A percentile compares a stretch with the other conserved stretches of the same genome.
Evolutionary conservation across 2,329 filamentous ascomycete genomes (phyloP).

Genomic region (Scleromitrula shiraiana): DNA sequence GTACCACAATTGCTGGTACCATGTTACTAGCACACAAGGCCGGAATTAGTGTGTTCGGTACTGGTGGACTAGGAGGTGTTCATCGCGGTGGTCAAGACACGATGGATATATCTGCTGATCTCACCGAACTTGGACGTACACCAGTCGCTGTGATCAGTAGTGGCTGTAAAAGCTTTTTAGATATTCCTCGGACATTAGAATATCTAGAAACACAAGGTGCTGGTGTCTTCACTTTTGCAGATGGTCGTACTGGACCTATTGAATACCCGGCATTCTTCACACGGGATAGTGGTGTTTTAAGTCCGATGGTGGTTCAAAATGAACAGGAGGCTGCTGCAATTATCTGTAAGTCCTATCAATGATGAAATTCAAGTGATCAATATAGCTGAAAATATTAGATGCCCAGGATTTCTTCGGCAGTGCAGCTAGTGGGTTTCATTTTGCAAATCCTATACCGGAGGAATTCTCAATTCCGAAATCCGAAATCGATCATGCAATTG

Average conservation of each 20-base stretch:
- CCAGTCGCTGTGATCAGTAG: conserved; percentile 81
- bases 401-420: conserved; percentile 67
- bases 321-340: conserved; percentile 85
- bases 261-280: conserved; percentile 94
- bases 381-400: conserved; percentile 33
- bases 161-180: conserved; percentile 93
- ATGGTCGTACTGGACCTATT: conserved; percentile 62
- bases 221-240: conserved; percentile 80
- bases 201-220: conserved; percentile 65
- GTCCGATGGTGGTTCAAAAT: conserved; percentile 65
- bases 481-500: conserved; percentile 49
- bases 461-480: conserved; percentile 51
- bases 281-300: conserved; percentile 73
- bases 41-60: conserved; percentile 88
- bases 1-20: conserved; percentile 88
- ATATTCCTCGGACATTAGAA: conserved; percentile 84
- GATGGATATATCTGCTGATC: conserved; percentile 90
- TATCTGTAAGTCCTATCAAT: conserved; percentile 46
- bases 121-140: conserved; percentile 87
- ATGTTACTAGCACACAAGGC: conserved; percentile 83
- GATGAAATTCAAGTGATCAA: background rate
- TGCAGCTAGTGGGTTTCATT: conserved; percentile 62
- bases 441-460: conserved; percentile 72
- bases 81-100: conserved; percentile 80
- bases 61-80: conserved; percentile 88